These are phyloP conservation scores for Rhodotorula sp. DNA, from an alignment of 1,284 basidiomycete genomes.

Conservation along the genomic window DNA sequence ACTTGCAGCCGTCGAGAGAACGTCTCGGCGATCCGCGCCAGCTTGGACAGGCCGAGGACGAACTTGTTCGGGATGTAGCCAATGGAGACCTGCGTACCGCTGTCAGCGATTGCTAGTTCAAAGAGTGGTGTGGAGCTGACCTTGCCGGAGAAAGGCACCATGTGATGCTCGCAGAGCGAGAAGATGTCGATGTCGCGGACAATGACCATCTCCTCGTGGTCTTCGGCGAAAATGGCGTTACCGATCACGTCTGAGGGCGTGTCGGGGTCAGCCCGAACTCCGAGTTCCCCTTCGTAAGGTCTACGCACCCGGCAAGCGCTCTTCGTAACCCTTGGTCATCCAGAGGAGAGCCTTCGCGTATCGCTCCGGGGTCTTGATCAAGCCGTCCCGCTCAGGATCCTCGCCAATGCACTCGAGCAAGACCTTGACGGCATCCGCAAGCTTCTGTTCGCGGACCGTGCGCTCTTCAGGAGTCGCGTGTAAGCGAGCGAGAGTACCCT, in stretches of 20 bases:
- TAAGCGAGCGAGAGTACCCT: constrained; percentile 80
- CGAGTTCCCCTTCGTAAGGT: too few relatives aligned
- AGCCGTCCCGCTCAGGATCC: constrained; percentile 90
- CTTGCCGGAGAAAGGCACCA: constrained; percentile 98
- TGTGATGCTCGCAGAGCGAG: constrained; percentile 96
- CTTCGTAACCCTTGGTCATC: constrained; percentile 99
- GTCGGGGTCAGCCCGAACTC: not conserved
- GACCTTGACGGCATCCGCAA: constrained; percentile 81
- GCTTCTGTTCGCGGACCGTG: constrained; percentile 68
- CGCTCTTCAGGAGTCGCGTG: constrained; percentile 74
- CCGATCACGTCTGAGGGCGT: constrained; percentile 81
- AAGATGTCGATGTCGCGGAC: constrained; percentile 97
- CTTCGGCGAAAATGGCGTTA: constrained; percentile 96
- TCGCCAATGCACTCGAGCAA: constrained; percentile 97
- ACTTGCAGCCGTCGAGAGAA: constrained; percentile 94
- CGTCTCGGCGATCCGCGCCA: constrained; percentile 95
- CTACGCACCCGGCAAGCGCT: constrained; percentile 72
- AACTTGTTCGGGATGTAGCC: constrained; percentile 92
- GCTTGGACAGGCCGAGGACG: constrained; percentile 94
- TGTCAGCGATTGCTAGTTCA: not conserved
- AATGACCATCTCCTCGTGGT: constrained; percentile 99
- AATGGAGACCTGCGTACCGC: constrained; percentile 58
- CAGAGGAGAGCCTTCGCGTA: constrained; percentile 97
- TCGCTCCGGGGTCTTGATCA: constrained; percentile 85
- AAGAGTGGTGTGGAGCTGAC: constrained; percentile 54